These are phyloP conservation scores for Leishmania tropica DNA, from an alignment of 208 protist species.

Conservation along the genomic window DNA sequence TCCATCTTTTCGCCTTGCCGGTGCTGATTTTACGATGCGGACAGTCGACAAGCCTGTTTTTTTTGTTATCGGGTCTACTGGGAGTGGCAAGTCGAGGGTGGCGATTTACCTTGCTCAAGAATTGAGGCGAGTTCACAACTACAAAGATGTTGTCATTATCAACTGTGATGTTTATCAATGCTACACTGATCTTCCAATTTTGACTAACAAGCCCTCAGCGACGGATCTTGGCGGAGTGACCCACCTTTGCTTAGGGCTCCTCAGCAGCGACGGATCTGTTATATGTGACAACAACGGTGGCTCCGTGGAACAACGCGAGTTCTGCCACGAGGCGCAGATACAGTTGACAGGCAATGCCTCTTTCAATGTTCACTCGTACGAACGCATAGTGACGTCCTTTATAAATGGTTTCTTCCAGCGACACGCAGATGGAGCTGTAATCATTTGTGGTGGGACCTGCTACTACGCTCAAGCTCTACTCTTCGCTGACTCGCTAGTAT, in stretches of 20 bases:
- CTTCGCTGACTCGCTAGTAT: slow-evolving; percentile 59
- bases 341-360: background rate
- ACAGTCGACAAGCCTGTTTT: slow-evolving; percentile 48
- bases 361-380: slow-evolving; percentile 68
- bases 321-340: background rate
- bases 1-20: slow-evolving; percentile 1
- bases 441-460: slow-evolving; percentile 84
- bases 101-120: slow-evolving; percentile 72
- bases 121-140: slow-evolving; percentile 34
- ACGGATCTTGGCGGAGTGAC: slow-evolving; percentile 59
- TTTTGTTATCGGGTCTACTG: slow-evolving; percentile 88
- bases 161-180: slow-evolving; percentile 93
- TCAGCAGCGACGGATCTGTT: slow-evolving; percentile 39
- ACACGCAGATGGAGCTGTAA: slow-evolving; percentile 46
- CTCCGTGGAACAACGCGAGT: background rate
- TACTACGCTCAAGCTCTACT: slow-evolving; percentile 81
- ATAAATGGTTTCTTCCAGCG: slow-evolving; percentile 51
- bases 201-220: slow-evolving; percentile 83
- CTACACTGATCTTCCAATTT: slow-evolving; percentile 82
- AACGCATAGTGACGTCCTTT: slow-evolving; percentile 47
- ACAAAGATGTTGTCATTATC: slow-evolving; percentile 75
- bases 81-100: slow-evolving; percentile 80
- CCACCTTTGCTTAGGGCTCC: slow-evolving; percentile 83
- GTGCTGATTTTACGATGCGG: slow-evolving; percentile 4
- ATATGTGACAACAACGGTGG: slow-evolving; percentile 18